These are phyloP conservation scores for Suillus placidus DNA, from an alignment of 768 basidiomycete species.

Conservation along the genomic window DNA sequence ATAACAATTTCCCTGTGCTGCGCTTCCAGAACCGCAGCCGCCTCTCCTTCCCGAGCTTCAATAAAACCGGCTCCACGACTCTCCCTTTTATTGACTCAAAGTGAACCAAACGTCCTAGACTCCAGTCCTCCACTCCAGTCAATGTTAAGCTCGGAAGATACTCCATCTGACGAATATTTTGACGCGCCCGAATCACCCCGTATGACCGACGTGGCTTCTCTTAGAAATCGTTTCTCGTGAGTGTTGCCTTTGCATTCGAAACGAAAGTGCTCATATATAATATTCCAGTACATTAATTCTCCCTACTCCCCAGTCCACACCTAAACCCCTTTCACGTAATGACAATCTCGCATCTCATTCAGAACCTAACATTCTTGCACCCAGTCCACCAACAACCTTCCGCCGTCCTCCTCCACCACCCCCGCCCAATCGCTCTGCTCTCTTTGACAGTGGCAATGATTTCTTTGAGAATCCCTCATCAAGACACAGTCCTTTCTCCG, in stretches of 20 bases:
- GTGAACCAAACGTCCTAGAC: slow-evolving; percentile 21
- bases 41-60: slow-evolving; percentile 21
- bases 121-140: slow-evolving; percentile 13
- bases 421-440: slow-evolving; percentile 12
- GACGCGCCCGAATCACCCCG: slow-evolving; percentile 4
- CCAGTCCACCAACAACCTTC: slow-evolving; percentile 24
- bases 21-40: slow-evolving; percentile 17
- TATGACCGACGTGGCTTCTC: slow-evolving; percentile 39
- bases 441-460: slow-evolving; percentile 26
- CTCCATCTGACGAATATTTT: neutral
- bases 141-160: neutral
- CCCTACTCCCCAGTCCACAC: slow-evolving; percentile 38
- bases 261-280: neutral
- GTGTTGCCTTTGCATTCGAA: slow-evolving; percentile 34
- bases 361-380: slow-evolving; percentile 29
- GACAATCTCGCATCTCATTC: slow-evolving; percentile 21
- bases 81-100: slow-evolving; percentile 22
- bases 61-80: slow-evolving; percentile 21
- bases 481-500: slow-evolving; percentile 32
- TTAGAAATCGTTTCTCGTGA: slow-evolving; percentile 52
- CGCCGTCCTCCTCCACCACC: slow-evolving; percentile 23
- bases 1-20: neutral
- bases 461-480: slow-evolving; percentile 25
- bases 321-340: slow-evolving; percentile 15
- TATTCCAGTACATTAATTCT: slow-evolving; percentile 29